phyloP scores from a whole-genome alignment of 371 early-diverging fungal species.

The Mucor circinelloides region DNA sequence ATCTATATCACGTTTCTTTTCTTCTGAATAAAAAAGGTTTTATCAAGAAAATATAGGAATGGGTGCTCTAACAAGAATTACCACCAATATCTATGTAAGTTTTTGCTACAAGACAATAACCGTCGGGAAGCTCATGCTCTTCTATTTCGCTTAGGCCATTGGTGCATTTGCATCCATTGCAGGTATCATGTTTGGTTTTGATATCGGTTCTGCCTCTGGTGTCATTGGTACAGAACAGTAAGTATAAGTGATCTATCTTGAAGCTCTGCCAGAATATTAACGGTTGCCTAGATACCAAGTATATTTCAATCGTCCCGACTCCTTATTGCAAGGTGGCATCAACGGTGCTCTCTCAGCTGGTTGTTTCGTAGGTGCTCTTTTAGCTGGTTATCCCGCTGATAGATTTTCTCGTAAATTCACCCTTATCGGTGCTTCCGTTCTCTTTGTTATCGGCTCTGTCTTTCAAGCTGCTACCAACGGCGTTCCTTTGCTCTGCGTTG shows the following conservation, averaged over 20 bases:
- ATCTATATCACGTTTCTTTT: background rate
- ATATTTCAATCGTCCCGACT: conserved; percentile 58
- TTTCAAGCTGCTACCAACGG: conserved; percentile 42
- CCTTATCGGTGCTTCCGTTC: conserved; percentile 34
- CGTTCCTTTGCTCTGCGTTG: conserved; percentile 39
- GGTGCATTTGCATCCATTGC: conserved; percentile 61
- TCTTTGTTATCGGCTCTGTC: conserved; percentile 41
- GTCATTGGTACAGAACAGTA: conserved; percentile 56
- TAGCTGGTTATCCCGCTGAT: conserved; percentile 54
- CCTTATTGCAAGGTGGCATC: conserved; percentile 62
- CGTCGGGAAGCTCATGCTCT: background rate
- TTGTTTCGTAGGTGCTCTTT: conserved; percentile 36
- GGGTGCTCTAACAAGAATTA: conserved; percentile 20
- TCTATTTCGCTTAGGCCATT: conserved; percentile 36
- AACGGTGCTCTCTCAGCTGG: conserved; percentile 54
- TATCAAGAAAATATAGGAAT: background rate
- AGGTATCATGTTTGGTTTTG: conserved; percentile 67
- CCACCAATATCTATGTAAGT: conserved; percentile 43
- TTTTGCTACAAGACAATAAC: background rate
- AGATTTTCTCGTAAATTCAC: conserved; percentile 44
- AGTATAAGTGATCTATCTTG: background rate
- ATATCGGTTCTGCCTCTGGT: conserved; percentile 63
- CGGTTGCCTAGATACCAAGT: conserved; percentile 38
- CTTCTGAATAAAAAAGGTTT: no score
- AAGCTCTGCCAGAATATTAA: background rate